Evolutionary conservation across 108 stramenopile species (phyloP).

Genomic region (Skeletonema marinoi): DNA sequence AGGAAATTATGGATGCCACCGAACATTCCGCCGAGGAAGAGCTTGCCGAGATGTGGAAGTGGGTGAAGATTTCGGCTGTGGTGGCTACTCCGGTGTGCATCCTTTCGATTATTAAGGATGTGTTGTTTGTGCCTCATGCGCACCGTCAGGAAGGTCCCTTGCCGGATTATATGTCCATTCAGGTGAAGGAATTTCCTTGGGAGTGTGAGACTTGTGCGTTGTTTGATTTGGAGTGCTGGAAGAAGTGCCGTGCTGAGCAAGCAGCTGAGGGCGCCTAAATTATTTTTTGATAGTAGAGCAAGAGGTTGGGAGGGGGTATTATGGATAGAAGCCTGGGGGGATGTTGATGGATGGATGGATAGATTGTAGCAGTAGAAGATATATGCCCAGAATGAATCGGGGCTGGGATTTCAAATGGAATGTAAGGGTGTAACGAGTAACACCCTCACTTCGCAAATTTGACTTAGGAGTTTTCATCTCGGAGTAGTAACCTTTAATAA

Average conservation of each 20-base stretch:
- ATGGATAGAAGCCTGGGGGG: not conserved
- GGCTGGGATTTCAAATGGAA: not conserved
- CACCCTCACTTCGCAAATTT: not conserved
- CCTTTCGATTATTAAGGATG: constrained; percentile 63
- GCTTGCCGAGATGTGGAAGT: constrained; percentile 80
- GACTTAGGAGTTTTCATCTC: not conserved
- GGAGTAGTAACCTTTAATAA: not conserved
- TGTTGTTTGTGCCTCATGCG: constrained; percentile 64
- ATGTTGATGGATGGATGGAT: not conserved
- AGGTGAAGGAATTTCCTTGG: constrained; percentile 95
- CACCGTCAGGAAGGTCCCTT: constrained; percentile 66
- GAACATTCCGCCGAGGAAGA: constrained; percentile 66
- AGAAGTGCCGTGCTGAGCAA: constrained; percentile 92
- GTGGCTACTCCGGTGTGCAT: constrained; percentile 70
- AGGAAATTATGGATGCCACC: constrained; percentile 67
- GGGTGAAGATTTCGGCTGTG: constrained; percentile 82
- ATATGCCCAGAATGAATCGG: not conserved
- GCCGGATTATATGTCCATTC: constrained; percentile 92
- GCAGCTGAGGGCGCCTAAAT: constrained; percentile 32
- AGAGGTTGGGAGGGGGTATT: not conserved
- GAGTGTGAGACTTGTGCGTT: constrained; percentile 90
- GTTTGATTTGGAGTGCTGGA: constrained; percentile 92
- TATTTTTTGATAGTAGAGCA: not conserved
- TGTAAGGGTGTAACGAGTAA: not conserved
- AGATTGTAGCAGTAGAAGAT: not conserved